These are phyloP conservation scores for Paraglomus brasilianum DNA, from an alignment of 192 early-diverging fungal genomes.

Conservation along the genomic window DNA sequence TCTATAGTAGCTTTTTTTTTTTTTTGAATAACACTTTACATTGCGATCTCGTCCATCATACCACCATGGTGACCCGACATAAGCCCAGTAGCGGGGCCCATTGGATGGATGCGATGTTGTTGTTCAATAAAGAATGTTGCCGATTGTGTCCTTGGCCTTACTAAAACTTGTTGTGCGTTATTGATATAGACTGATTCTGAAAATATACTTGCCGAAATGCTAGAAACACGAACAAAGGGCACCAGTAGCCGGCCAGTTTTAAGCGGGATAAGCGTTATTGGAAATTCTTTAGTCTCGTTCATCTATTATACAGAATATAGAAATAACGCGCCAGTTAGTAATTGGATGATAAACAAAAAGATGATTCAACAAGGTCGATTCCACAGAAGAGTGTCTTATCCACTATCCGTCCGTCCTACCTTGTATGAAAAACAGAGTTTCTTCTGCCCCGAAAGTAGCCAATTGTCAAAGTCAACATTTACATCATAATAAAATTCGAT, in stretches of 20 bases:
- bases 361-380: slow-evolving; percentile 6
- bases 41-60: no score
- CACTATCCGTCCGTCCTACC: slow-evolving; percentile 48
- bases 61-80: no score
- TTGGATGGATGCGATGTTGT: slow-evolving; percentile 47
- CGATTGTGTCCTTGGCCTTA: slow-evolving; percentile 54
- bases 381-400: background rate
- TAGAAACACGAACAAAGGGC: slow-evolving; percentile 48
- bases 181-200: slow-evolving; percentile 56
- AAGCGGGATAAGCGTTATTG: slow-evolving; percentile 54
- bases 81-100: slow-evolving; percentile 5
- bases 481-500: slow-evolving; percentile 61
- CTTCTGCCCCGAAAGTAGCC: slow-evolving; percentile 64
- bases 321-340: background rate
- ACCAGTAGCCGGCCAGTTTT: slow-evolving; percentile 59
- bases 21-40: no score
- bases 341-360: background rate
- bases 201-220: slow-evolving; percentile 42
- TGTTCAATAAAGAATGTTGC: slow-evolving; percentile 63
- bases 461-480: slow-evolving; percentile 63
- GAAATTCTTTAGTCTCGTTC: slow-evolving; percentile 47
- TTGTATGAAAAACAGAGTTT: slow-evolving; percentile 57
- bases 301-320: slow-evolving; percentile 33
- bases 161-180: slow-evolving; percentile 56
- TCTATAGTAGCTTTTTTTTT: no score